phyloP scores from a whole-genome alignment of 306 rosid genomes.

The Trifolium pratense region DNA sequence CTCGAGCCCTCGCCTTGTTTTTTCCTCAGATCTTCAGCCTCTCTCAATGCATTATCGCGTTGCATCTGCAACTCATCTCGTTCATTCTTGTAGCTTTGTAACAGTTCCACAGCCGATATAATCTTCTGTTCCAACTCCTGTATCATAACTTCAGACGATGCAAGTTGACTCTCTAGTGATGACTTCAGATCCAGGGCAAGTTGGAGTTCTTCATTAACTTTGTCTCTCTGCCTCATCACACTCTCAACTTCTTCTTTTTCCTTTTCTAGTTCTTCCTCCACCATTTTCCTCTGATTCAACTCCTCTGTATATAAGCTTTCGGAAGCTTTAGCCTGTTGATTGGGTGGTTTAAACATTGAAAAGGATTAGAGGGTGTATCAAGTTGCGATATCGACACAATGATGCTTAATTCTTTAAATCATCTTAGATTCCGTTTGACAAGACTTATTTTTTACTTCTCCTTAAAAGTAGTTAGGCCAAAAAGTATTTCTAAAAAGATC shows the following conservation, averaged over 20 bases:
- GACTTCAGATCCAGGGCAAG: constrained; percentile 59
- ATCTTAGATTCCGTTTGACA: neutral
- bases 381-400: neutral
- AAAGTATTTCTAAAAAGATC: too few relatives aligned
- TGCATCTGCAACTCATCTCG: constrained; percentile 72
- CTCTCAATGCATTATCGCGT: constrained; percentile 74
- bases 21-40: constrained; percentile 84
- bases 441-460: neutral
- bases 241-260: constrained; percentile 61
- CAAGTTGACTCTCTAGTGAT: constrained; percentile 73
- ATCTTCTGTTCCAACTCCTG: constrained; percentile 76
- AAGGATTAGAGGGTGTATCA: constrained; percentile 6
- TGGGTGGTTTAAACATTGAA: constrained; percentile 15
- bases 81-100: constrained; percentile 68
- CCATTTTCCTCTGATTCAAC: constrained; percentile 61
- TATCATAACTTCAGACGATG: constrained; percentile 58
- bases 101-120: constrained; percentile 71
- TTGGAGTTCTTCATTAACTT: constrained; percentile 65
- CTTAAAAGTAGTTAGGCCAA: neutral
- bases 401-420: neutral
- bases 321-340: constrained; percentile 70
- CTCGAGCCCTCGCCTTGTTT: constrained; percentile 68
- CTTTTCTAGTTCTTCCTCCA: constrained; percentile 63
- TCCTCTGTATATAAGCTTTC: constrained; percentile 65
- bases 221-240: constrained; percentile 53